Evolutionary conservation across 257 asterid species (phyloP).

Genomic region (Salvia rosmarinus): DNA sequence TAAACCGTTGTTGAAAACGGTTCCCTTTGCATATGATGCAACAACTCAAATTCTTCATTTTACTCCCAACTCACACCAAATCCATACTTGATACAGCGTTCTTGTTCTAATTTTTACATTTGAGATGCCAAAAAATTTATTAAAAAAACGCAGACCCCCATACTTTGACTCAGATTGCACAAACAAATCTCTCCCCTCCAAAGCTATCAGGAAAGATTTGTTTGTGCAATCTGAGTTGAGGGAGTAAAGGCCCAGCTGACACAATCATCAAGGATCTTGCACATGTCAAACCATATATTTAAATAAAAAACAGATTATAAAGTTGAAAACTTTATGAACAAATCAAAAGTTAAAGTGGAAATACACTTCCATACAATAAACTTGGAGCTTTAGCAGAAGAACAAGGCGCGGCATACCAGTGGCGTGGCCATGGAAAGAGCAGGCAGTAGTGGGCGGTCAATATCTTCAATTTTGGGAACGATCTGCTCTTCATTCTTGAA

Average conservation of each 20-base stretch:
- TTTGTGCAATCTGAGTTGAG: too few species aligned
- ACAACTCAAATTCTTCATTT: background rate
- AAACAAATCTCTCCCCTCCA: background rate
- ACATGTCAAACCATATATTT: background rate
- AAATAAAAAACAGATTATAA: constrained; percentile 12
- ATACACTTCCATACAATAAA: background rate
- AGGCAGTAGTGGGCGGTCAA: constrained; percentile 50
- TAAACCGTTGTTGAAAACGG: too few species aligned
- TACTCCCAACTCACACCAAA: background rate
- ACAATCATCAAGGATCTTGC: constrained; percentile 30
- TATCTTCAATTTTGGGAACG: constrained; percentile 38
- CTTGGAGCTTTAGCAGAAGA: background rate
- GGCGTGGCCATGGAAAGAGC: constrained; percentile 68
- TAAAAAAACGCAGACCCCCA: too few species aligned
- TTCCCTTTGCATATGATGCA: background rate
- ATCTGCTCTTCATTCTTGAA: constrained; percentile 27
- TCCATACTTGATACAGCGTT: too few species aligned
- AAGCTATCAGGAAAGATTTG: background rate
- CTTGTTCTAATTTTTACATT: too few species aligned
- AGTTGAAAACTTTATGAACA: constrained; percentile 23
- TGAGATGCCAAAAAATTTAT: too few species aligned
- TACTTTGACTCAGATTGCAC: too few species aligned
- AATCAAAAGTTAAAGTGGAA: constrained; percentile 12
- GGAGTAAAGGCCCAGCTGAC: background rate
- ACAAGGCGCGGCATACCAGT: constrained; percentile 41